phyloP scores from a whole-genome alignment of 495 filamentous ascomycete genomes.

The Hypoxylon cercidicola region DNA sequence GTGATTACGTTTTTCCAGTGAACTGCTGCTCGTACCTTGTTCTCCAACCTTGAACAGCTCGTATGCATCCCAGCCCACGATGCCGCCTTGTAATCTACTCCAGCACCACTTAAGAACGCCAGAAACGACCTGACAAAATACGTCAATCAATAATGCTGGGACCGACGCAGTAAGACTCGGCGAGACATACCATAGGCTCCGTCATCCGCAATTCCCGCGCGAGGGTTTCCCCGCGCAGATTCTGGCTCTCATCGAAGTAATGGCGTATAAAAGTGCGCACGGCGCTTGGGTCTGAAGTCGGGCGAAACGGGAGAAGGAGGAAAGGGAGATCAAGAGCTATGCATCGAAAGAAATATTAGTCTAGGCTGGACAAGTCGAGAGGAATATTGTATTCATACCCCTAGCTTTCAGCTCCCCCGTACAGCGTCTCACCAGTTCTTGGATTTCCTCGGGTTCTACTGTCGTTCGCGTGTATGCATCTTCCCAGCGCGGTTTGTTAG shows the following conservation, averaged over 20 bases:
- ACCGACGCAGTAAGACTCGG: slow-evolving; percentile 8
- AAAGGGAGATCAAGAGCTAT: slow-evolving; percentile 90
- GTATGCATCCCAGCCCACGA: slow-evolving; percentile 97
- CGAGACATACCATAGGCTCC: slow-evolving; percentile 82
- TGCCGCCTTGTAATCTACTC: slow-evolving; percentile 89
- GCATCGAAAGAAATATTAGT: slow-evolving; percentile 50
- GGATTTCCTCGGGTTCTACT: slow-evolving; percentile 89
- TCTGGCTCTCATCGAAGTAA: slow-evolving; percentile 75
- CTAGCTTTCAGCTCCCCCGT: slow-evolving; percentile 91
- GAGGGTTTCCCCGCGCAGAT: slow-evolving; percentile 73
- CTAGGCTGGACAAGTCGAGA: slow-evolving; percentile 6
- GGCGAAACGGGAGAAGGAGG: slow-evolving; percentile 93
- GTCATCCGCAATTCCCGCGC: slow-evolving; percentile 89
- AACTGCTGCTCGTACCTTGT: slow-evolving; percentile 68
- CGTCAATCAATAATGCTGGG: slow-evolving; percentile 21
- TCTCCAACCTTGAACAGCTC: slow-evolving; percentile 96
- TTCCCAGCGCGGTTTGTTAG: slow-evolving; percentile 80
- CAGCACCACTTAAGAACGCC: slow-evolving; percentile 99
- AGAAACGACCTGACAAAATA: slow-evolving; percentile 75
- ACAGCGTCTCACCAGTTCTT: slow-evolving; percentile 84
- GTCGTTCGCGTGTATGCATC: slow-evolving; percentile 90
- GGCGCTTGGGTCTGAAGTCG: slow-evolving; percentile 88
- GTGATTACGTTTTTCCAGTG: slow-evolving; percentile 20
- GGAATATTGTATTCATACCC: slow-evolving; percentile 71
- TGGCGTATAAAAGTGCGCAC: slow-evolving; percentile 92